These are phyloP conservation scores for Linum trigynum DNA, from an alignment of 345 rosid genomes.

Conservation along the genomic window DNA sequence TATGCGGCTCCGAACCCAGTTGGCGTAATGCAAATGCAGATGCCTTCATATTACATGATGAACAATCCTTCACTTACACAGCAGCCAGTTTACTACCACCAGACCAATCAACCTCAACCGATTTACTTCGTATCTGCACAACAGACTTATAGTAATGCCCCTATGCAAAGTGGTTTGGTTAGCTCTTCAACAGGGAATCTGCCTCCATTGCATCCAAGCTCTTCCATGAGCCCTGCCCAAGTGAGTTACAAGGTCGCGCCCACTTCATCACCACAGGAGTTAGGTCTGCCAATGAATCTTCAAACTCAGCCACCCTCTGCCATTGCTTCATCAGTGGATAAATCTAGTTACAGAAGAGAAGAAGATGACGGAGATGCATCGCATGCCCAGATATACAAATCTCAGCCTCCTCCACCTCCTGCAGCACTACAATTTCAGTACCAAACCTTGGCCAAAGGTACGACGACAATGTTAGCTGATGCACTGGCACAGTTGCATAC, in stretches of 20 bases:
- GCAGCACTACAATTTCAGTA: slow-evolving; percentile 39
- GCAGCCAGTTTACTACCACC: slow-evolving; percentile 32
- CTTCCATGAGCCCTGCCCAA: slow-evolving; percentile 19
- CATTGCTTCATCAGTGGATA: slow-evolving; percentile 28
- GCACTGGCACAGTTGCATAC: slow-evolving; percentile 37
- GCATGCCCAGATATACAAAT: slow-evolving; percentile 59
- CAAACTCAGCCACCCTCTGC: slow-evolving; percentile 27
- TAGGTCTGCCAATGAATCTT: slow-evolving; percentile 28
- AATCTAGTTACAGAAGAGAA: slow-evolving; percentile 14
- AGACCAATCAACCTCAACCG: slow-evolving; percentile 38
- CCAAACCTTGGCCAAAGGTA: slow-evolving; percentile 35
- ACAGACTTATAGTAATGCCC: slow-evolving; percentile 26
- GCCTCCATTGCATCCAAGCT: slow-evolving; percentile 27
- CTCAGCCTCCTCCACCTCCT: slow-evolving; percentile 63
- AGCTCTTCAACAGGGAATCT: slow-evolving; percentile 14
- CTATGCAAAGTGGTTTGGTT: slow-evolving; percentile 24
- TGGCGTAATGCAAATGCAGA: slow-evolving; percentile 29
- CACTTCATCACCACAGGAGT: slow-evolving; percentile 26
- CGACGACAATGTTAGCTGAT: slow-evolving; percentile 36
- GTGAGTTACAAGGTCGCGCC: slow-evolving; percentile 20
- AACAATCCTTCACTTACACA: slow-evolving; percentile 24
- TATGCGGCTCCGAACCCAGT: slow-evolving; percentile 30
- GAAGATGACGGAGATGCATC: slow-evolving; percentile 46
- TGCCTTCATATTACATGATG: slow-evolving; percentile 28
- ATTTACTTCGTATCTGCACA: slow-evolving; percentile 35